Base-by-base conservation (phyloP, 306 rosid species). In the Cucurbita maxima region DNA sequence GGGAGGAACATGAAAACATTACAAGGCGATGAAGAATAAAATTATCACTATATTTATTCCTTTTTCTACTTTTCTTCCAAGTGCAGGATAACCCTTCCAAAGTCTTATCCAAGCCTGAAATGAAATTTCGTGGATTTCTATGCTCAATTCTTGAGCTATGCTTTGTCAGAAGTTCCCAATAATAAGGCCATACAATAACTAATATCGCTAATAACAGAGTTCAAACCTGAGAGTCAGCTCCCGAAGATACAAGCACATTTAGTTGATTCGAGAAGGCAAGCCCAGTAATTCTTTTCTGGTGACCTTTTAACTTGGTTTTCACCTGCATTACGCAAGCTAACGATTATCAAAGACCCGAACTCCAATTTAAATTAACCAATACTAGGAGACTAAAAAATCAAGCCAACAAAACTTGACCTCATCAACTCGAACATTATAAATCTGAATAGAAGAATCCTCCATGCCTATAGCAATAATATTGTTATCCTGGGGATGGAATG, bases 401-500 rank as follows among this genome's bases (percentile, higher is more conserved):
- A 62, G 52, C 40, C 19, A 19, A 54, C 37, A 70, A 58, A 22
- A 44, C 73, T 19, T 72, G 74, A 95, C 99, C 97, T 89, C 96
- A 74, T 91, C 99, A 75, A 91, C 92, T 79, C 99, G 80, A 70
- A 95, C 99, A 77, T 95, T 95, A 74, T 95, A 95, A 77, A 95
- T 95, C 78, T 95, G 99, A 73, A 95, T 91, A 50, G 96, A 80
- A 63, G 99, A 89, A 78, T 95, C 99, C 18, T 95, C 99, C 99
- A 91, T 95, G 83, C 99, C 99, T 76, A 95, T 91, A 59, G 99
- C 99, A 77, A 95, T 91, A 59, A 95, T 89, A 84, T 95, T 95
- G 81, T 95, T 95, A 84, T 95, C 99, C 81, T 91, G 97, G 62
- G 99, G 99, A 82, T 95, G 99, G 83, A 95, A 95, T 37, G 97